Conservation (phyloP, 1,139 yeast species). For the Eremothecium gossypii region DNA sequence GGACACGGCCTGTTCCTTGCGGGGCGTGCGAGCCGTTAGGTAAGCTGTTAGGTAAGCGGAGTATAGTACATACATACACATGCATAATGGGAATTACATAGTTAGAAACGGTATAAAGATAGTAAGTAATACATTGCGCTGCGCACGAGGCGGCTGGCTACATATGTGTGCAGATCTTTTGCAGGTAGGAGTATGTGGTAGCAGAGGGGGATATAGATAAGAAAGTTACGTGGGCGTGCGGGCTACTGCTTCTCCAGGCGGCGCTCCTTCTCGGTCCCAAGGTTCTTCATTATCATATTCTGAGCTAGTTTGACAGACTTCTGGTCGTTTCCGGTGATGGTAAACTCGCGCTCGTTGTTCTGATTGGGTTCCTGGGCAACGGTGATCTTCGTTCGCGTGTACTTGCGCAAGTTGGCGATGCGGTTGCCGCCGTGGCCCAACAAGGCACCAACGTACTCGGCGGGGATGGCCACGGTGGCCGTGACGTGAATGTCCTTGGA, state of each 20-base stretch:
- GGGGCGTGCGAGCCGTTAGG: too few relatives aligned
- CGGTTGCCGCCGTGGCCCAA: conserved; percentile 83
- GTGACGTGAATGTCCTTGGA: conserved; percentile 17
- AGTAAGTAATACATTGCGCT: conserved; percentile 2
- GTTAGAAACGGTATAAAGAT: conserved; percentile 2
- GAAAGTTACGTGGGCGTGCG: background rate
- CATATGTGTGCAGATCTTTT: too few relatives aligned
- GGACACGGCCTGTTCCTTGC: too few relatives aligned
- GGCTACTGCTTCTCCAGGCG: conserved; percentile 31
- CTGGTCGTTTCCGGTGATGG: conserved; percentile 53
- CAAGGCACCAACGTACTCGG: conserved; percentile 82
- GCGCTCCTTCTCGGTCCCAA: conserved; percentile 70
- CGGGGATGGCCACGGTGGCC: conserved; percentile 43
- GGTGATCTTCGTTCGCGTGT: conserved; percentile 71
- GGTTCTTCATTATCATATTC: conserved; percentile 38
- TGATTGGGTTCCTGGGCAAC: conserved; percentile 67
- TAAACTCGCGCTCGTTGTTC: conserved; percentile 58
- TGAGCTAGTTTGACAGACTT: conserved; percentile 27
- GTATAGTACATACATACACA: conserved; percentile 2
- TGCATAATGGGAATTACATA: conserved; percentile 2
- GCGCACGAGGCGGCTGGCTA: too few relatives aligned
- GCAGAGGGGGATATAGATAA: background rate
- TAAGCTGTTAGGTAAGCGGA: background rate
- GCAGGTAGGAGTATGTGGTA: background rate
- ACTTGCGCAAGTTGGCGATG: conserved; percentile 77